Evolutionary conservation across 2,329 filamentous ascomycete species (phyloP), one percentile per base, ranked within the genome.

Genomic region (Aphanocladium album): DNA sequence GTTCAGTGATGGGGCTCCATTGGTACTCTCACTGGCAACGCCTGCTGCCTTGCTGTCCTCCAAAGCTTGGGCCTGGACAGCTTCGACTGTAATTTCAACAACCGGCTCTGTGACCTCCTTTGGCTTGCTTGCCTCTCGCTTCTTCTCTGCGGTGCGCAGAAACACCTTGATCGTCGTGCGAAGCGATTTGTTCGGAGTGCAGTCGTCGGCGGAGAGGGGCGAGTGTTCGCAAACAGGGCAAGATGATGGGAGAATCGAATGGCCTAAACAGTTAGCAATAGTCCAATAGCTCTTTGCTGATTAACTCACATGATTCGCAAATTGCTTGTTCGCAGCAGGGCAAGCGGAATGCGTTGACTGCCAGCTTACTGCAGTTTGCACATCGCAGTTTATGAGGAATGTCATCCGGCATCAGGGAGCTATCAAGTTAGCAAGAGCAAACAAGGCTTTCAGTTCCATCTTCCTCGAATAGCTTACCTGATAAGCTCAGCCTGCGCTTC

Each of bases 331-430:
- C 95, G 74, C 95, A 99, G 76, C 95, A 99, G 1, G 93, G 91
- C 30, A 97, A 81, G 64, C 93, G 90, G 73, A 91, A 96, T 9
- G 93, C 91, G 72, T 97, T 96, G 65, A 96, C 80, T 33, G 92
- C 93, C 62, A 98, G 82, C 74, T 90, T 92, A 77, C 89, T 95
- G 77, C 95, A 99, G 67, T 91, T 90, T 57, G 91, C 91, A 80
- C 95, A 99, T 76, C 93, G 89, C 65, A 99, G 83, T 80, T 96
- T 97, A 70, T 93, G 91, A n/a, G 95, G 95, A 61, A 97, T 92
- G 64, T 95, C 91, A 68, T 93, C 90, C 65, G 89, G 85, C 21
- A 85, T 79, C 62, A 96, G 81, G 54, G 89, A 88, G 73, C 91
- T 96, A 70, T 19, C 57, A 51, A 61, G 60, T 62, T 57, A 54